These are phyloP conservation scores for Panellus pusillus DNA, from an alignment of 768 basidiomycete genomes.

Conservation along the genomic window DNA sequence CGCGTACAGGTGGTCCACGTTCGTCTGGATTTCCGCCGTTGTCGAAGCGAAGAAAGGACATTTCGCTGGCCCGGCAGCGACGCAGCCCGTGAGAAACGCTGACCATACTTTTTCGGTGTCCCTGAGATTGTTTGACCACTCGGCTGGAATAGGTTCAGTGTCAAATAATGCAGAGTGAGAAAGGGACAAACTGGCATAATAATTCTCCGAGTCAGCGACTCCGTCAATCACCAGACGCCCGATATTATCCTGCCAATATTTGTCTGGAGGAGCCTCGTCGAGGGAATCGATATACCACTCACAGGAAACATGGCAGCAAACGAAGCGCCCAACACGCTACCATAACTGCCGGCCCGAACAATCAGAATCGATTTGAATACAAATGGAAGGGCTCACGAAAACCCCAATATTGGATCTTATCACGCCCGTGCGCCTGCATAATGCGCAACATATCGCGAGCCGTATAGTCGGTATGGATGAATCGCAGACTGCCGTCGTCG, in stretches of 20 bases:
- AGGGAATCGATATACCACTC: neutral
- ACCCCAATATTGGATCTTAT: constrained; percentile 20
- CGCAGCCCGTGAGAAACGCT: constrained; percentile 37
- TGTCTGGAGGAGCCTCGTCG: neutral
- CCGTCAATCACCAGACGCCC: constrained; percentile 19
- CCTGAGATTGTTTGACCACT: constrained; percentile 5
- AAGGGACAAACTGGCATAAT: constrained; percentile 8
- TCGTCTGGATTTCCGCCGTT: constrained; percentile 32
- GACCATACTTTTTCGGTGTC: constrained; percentile 39
- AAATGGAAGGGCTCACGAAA: constrained; percentile 10
- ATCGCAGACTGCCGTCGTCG: constrained; percentile 15
- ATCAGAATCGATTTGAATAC: neutral
- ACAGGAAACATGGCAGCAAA: constrained; percentile 24
- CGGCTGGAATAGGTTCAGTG: neutral
- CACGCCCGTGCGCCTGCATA: constrained; percentile 10
- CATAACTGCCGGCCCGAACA: constrained; percentile 7
- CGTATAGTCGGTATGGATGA: constrained; percentile 19
- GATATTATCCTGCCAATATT: constrained; percentile 8
- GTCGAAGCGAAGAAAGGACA: constrained; percentile 42
- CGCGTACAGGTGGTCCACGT: constrained; percentile 35
- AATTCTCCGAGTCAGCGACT: constrained; percentile 15
- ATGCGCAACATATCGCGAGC: constrained; percentile 24
- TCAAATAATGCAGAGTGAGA: neutral
- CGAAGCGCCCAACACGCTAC: constrained; percentile 17
- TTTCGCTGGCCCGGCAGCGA: constrained; percentile 33